A percentile compares a stretch with the other conserved stretches of the same genome.
These are phyloP conservation scores for Zygotorulaspora mrakii DNA, from an alignment of 1,139 yeast genomes.

Conservation along the genomic window DNA sequence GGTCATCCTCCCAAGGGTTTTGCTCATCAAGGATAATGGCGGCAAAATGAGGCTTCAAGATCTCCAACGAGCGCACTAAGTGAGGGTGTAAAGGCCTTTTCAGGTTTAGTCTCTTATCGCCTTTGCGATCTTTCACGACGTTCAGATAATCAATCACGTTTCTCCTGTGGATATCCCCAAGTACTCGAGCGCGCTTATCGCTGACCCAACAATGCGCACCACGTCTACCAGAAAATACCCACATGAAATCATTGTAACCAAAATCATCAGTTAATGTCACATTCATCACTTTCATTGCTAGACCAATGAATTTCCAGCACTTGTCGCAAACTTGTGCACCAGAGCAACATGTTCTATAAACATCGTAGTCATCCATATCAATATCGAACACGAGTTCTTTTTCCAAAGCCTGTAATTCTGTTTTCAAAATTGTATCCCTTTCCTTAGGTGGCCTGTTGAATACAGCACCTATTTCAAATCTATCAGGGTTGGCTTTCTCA, in stretches of 20 bases:
- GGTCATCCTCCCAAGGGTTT: slow-evolving; percentile 69
- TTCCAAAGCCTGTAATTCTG: slow-evolving; percentile 71
- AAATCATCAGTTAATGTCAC: slow-evolving; percentile 76
- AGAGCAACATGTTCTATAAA: slow-evolving; percentile 86
- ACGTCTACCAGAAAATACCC: slow-evolving; percentile 99
- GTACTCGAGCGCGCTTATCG: slow-evolving; percentile 70
- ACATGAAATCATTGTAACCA: slow-evolving; percentile 78
- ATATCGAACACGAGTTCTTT: slow-evolving; percentile 95
- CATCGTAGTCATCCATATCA: slow-evolving; percentile 96
- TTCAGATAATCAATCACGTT: slow-evolving; percentile 82
- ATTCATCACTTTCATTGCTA: slow-evolving; percentile 76
- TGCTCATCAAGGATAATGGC: slow-evolving; percentile 72
- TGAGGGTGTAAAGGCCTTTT: slow-evolving; percentile 90
- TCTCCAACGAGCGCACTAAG: slow-evolving; percentile 66
- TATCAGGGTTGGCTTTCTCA: slow-evolving; percentile 69
- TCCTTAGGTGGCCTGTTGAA: slow-evolving; percentile 84
- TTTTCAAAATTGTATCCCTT: slow-evolving; percentile 72
- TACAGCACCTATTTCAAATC: slow-evolving; percentile 95
- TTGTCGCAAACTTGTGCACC: slow-evolving; percentile 80
- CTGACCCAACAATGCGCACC: slow-evolving; percentile 99
- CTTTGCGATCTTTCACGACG: slow-evolving; percentile 55
- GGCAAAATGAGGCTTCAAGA: slow-evolving; percentile 60
- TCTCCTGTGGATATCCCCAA: slow-evolving; percentile 70
- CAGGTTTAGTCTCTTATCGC: slow-evolving; percentile 46
- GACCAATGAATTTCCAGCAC: slow-evolving; percentile 93